Conservation (phyloP, 2,329 filamentous ascomycete species). For the Scedosporium aurantiacum region DNA sequence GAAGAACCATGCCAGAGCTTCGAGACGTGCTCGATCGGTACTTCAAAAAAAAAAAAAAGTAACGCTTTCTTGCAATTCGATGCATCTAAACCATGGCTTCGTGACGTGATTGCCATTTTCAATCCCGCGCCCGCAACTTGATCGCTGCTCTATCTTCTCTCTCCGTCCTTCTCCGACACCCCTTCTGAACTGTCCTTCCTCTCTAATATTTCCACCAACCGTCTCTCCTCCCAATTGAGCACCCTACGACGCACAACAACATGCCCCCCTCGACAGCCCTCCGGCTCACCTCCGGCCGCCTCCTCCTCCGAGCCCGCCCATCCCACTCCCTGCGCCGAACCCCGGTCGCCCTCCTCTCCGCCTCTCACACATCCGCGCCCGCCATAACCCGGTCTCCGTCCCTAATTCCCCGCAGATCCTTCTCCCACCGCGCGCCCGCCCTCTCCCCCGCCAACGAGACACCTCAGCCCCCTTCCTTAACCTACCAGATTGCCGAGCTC, state of each 20-base stretch:
- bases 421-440: neutral
- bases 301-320: neutral
- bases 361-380: neutral
- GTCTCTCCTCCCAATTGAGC: neutral
- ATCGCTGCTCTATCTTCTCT: neutral
- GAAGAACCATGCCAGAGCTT: neutral
- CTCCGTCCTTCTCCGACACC: neutral
- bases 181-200: neutral
- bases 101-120: neutral
- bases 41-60: no score
- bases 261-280: neutral
- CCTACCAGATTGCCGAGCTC: slow-evolving; percentile 49
- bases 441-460: neutral
- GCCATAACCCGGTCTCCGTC: neutral
- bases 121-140: neutral
- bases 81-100: neutral
- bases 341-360: neutral
- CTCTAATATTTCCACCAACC: neutral
- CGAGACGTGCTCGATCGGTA: neutral
- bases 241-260: neutral
- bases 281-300: neutral
- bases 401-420: neutral
- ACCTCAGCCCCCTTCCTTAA: neutral
- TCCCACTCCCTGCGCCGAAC: neutral
- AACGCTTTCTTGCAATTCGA: neutral